These are phyloP conservation scores for Oryza brachyantha DNA, from an alignment of 176 grass and related monocot species.

Conservation along the genomic window DNA sequence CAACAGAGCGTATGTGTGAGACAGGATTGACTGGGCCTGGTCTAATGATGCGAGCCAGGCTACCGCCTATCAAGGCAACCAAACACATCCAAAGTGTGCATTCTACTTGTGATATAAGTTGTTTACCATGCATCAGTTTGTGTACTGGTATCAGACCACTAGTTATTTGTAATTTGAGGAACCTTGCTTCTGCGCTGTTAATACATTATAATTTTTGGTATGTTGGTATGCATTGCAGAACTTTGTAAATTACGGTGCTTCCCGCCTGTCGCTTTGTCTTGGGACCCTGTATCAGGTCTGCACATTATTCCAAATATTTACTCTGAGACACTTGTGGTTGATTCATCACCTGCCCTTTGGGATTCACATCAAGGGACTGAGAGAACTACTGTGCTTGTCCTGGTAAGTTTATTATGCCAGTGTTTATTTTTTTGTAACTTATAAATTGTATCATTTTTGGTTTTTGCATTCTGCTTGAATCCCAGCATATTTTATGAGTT, in stretches of 20 bases:
- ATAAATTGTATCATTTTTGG: background rate
- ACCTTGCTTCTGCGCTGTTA: slow-evolving; percentile 15
- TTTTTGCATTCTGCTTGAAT: background rate
- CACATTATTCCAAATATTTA: slow-evolving; percentile 85
- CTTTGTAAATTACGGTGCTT: slow-evolving; percentile 95
- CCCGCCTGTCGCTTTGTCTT: slow-evolving; percentile 82
- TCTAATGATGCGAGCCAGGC: too few species aligned
- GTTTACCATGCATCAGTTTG: background rate
- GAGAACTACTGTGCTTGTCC: slow-evolving; percentile 66
- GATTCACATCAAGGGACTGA: slow-evolving; percentile 59
- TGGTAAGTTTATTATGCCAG: slow-evolving; percentile 49
- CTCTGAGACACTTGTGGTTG: slow-evolving; percentile 69
- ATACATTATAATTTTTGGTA: slow-evolving; percentile 9
- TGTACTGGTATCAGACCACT: background rate
- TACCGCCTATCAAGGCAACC: too few species aligned
- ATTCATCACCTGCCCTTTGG: slow-evolving; percentile 89
- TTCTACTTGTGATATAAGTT: background rate
- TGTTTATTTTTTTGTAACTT: slow-evolving; percentile 5
- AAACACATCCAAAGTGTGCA: slow-evolving; percentile 7
- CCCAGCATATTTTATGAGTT: background rate
- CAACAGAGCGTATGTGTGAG: too few species aligned
- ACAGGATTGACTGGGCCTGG: too few species aligned
- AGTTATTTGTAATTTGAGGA: background rate
- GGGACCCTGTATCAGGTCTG: slow-evolving; percentile 80
- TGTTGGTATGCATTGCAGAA: slow-evolving; percentile 43